phyloP scores from a whole-genome alignment of 2,329 filamentous ascomycete species.

The Xylaria sp. region DNA sequence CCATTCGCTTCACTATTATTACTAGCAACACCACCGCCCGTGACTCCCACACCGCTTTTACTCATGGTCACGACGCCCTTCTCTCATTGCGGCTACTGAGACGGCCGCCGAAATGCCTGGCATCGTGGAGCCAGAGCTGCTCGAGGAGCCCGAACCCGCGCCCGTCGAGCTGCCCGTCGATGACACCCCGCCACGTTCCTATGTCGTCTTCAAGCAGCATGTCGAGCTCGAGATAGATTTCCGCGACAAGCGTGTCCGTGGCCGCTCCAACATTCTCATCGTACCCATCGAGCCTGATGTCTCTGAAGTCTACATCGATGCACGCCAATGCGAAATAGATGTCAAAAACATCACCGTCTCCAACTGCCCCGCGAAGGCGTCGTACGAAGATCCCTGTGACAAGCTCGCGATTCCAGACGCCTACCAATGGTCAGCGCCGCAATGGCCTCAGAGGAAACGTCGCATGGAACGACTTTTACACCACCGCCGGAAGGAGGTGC shows the following conservation, averaged over 20 bases:
- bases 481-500: slow-evolving; percentile 62
- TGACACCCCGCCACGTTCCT: slow-evolving; percentile 51
- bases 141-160: slow-evolving; percentile 41
- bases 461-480: slow-evolving; percentile 67
- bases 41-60: not conserved
- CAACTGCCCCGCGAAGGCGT: slow-evolving; percentile 56
- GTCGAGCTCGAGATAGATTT: slow-evolving; percentile 93
- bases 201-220: slow-evolving; percentile 79
- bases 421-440: slow-evolving; percentile 73
- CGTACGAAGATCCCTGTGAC: slow-evolving; percentile 73
- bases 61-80: slow-evolving; percentile 40
- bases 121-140: slow-evolving; percentile 45
- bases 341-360: slow-evolving; percentile 63
- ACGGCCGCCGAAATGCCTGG: slow-evolving; percentile 47
- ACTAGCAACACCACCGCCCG: not conserved
- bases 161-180: slow-evolving; percentile 48
- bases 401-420: slow-evolving; percentile 68
- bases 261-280: slow-evolving; percentile 83
- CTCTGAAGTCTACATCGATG: slow-evolving; percentile 67
- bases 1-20: slow-evolving; percentile 1
- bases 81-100: slow-evolving; percentile 38
- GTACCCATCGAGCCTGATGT: slow-evolving; percentile 66
- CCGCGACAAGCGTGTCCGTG: slow-evolving; percentile 75
- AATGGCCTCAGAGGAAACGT: slow-evolving; percentile 78
- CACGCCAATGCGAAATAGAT: slow-evolving; percentile 69